Evolutionary conservation across 768 basidiomycete genomes (phyloP).

Genomic region (Porphyrellus cyaneotinctus): DNA sequence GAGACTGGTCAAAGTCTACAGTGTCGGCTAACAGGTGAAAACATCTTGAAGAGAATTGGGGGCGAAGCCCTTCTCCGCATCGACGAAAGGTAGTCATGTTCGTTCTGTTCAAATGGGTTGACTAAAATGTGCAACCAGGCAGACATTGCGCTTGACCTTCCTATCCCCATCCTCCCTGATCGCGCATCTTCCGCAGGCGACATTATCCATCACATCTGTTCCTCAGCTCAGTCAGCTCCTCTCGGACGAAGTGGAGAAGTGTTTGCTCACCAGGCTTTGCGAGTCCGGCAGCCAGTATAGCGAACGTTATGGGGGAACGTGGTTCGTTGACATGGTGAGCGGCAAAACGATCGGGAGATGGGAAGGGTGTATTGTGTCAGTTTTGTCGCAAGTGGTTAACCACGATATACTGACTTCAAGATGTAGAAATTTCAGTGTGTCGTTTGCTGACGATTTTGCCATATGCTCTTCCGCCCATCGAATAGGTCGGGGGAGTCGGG

Average conservation of each 20-base stretch:
- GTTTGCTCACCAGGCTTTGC: constrained; percentile 65
- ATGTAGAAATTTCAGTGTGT: constrained; percentile 61
- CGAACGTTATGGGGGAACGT: constrained; percentile 50
- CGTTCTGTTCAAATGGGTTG: not conserved
- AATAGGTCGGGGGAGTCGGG: constrained; percentile 42
- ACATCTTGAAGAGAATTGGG: constrained; percentile 43
- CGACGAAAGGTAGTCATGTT: constrained; percentile 50
- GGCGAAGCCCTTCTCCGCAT: constrained; percentile 75
- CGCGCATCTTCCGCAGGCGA: constrained; percentile 80
- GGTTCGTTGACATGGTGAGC: constrained; percentile 74
- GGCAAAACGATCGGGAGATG: constrained; percentile 66
- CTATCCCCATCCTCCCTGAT: constrained; percentile 68
- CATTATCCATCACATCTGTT: constrained; percentile 66
- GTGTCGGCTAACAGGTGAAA: constrained; percentile 40
- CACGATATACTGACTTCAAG: constrained; percentile 4
- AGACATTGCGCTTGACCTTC: constrained; percentile 73
- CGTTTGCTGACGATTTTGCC: constrained; percentile 44
- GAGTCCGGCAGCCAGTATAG: constrained; percentile 58
- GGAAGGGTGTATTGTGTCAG: constrained; percentile 76
- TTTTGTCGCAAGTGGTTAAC: constrained; percentile 11
- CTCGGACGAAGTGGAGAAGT: constrained; percentile 71
- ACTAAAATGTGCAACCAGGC: constrained; percentile 37
- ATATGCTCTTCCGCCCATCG: constrained; percentile 59
- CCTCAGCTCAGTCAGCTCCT: constrained; percentile 74
- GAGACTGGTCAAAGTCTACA: constrained; percentile 63